phyloP scores from a whole-genome alignment of 768 basidiomycete genomes.

The Suillus spraguei region DNA sequence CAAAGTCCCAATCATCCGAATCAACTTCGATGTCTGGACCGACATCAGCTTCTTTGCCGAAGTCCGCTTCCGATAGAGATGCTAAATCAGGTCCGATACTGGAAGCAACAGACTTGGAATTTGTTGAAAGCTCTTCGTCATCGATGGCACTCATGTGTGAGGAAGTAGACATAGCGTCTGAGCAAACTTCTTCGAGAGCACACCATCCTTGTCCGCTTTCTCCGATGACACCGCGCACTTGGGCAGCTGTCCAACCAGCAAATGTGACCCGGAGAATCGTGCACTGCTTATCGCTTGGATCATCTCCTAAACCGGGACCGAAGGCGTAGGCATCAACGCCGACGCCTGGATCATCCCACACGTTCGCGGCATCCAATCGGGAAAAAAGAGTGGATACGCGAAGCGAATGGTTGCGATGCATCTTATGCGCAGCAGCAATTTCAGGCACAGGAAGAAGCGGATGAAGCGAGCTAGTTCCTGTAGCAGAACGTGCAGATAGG shows the following conservation, averaged over 20 bases:
- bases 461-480: constrained; percentile 21
- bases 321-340: constrained; percentile 65
- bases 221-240: constrained; percentile 69
- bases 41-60: constrained; percentile 8
- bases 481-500: constrained; percentile 38
- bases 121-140: neutral
- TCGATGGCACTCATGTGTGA: constrained; percentile 9
- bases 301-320: constrained; percentile 37
- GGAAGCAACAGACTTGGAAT: constrained; percentile 9
- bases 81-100: constrained; percentile 15
- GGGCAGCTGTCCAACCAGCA: constrained; percentile 68
- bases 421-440: constrained; percentile 52
- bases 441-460: constrained; percentile 56
- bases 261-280: constrained; percentile 72
- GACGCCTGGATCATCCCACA: constrained; percentile 56
- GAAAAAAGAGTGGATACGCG: constrained; percentile 71
- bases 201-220: constrained; percentile 79
- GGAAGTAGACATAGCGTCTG: neutral
- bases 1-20: constrained; percentile 12
- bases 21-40: constrained; percentile 1
- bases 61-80: constrained; percentile 13
- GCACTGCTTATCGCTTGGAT: constrained; percentile 51
- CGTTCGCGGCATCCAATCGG: constrained; percentile 66
- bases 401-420: constrained; percentile 57
- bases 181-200: constrained; percentile 57